Conservation (phyloP, 2,329 filamentous ascomycete genomes). For the Paecilomyces niveus region DNA sequence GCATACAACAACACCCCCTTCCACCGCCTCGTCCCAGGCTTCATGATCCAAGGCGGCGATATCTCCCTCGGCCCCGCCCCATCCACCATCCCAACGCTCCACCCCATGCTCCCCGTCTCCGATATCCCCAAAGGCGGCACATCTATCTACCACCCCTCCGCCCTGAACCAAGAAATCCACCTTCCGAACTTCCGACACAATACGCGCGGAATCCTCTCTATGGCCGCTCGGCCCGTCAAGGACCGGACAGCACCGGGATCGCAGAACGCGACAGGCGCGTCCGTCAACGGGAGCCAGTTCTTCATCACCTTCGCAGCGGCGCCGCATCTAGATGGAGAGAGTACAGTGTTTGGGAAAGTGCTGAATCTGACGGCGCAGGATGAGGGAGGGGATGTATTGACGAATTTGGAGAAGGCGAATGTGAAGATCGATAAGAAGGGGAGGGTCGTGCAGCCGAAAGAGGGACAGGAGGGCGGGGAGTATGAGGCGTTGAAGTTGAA, state of each 20-base stretch:
- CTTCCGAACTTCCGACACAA: constrained; percentile 51
- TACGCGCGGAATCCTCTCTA: constrained; percentile 50
- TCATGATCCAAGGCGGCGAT: constrained; percentile 59
- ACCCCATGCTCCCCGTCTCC: constrained; percentile 33
- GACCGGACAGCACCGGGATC: constrained; percentile 41
- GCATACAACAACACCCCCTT: constrained; percentile 57
- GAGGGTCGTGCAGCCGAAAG: constrained; percentile 42
- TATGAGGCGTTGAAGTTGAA: constrained; percentile 50
- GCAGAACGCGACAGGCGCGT: constrained; percentile 28
- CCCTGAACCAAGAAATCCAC: constrained; percentile 57
- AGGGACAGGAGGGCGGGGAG: constrained; percentile 23
- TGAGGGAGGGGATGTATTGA: constrained; percentile 37
- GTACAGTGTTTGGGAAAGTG: constrained; percentile 59
- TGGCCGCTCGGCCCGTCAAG: constrained; percentile 49
- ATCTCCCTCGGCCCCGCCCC: constrained; percentile 40
- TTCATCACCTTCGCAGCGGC: constrained; percentile 57
- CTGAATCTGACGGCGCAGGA: constrained; percentile 38
- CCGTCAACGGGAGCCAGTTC: constrained; percentile 54
- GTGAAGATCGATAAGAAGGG: constrained; percentile 57
- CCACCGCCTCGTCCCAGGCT: constrained; percentile 56
- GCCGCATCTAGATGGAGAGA: constrained; percentile 59
- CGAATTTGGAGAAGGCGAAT: constrained; percentile 52
- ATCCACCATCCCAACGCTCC: constrained; percentile 31
- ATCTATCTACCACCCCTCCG: constrained; percentile 46
- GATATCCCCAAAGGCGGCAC: constrained; percentile 49